phyloP scores from a whole-genome alignment of 2,329 filamentous ascomycete genomes.

The Albophoma yamanashiensis region DNA sequence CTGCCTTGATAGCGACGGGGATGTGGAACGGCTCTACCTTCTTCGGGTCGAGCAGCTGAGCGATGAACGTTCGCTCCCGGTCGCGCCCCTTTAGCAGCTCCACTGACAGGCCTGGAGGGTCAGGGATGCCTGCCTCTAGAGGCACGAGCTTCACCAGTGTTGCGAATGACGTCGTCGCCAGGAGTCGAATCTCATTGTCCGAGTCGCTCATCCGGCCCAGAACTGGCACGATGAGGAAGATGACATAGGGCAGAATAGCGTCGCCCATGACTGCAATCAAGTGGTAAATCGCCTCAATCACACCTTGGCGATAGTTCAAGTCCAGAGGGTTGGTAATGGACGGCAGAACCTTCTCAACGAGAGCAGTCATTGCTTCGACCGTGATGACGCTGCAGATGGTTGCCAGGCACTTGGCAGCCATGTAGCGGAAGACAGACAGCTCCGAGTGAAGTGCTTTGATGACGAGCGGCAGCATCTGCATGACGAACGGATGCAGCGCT shows the following conservation, averaged over 20 bases:
- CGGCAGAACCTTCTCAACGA: conserved; percentile 87
- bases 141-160: conserved; percentile 95
- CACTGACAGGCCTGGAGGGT: conserved; percentile 85
- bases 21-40: conserved; percentile 93
- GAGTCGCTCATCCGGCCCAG: conserved; percentile 97
- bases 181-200: conserved; percentile 85
- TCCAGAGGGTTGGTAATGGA: conserved; percentile 87
- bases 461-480: conserved; percentile 73
- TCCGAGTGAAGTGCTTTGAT: conserved; percentile 80
- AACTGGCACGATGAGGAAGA: conserved; percentile 96
- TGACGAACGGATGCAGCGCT: conserved; percentile 67
- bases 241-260: conserved; percentile 89
- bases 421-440: conserved; percentile 88
- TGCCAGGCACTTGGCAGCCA: conserved; percentile 92
- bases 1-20: conserved; percentile 93
- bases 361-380: conserved; percentile 87
- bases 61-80: conserved; percentile 90
- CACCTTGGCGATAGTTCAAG: conserved; percentile 80
- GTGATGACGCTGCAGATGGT: conserved; percentile 96
- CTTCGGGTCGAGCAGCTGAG: conserved; percentile 90
- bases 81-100: conserved; percentile 84
- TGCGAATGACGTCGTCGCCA: conserved; percentile 94
- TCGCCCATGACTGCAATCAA: conserved; percentile 98
- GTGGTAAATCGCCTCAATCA: conserved; percentile 92
- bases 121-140: conserved; percentile 91